phyloP scores from a whole-genome alignment of 257 asterid genomes.

The Primulina tabacum region DNA sequence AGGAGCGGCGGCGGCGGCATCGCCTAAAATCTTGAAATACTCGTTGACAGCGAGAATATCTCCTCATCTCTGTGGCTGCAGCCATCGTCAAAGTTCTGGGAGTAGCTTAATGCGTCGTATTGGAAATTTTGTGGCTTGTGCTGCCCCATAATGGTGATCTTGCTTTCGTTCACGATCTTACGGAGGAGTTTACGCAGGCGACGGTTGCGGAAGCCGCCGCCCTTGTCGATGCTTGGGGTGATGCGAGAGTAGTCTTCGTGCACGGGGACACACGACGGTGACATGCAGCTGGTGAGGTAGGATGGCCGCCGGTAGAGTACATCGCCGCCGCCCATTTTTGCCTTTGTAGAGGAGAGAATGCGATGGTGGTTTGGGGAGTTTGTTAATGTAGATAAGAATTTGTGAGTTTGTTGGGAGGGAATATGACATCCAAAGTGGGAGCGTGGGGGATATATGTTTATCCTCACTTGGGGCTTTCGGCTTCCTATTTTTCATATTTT shows the following conservation, averaged over 20 bases:
- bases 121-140: conserved; percentile 22
- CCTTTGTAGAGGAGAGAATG: not conserved
- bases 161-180: conserved; percentile 47
- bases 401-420: not conserved
- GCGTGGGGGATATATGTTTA: not conserved
- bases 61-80: conserved; percentile 13
- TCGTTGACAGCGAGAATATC: not conserved
- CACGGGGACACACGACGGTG: conserved; percentile 61
- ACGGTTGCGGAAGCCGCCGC: conserved; percentile 23
- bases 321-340: conserved; percentile 28
- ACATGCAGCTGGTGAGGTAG: conserved; percentile 55
- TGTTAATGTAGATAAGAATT: not conserved
- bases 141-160: conserved; percentile 18
- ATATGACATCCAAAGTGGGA: not conserved
- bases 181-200: conserved; percentile 42
- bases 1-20: not conserved
- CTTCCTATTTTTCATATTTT: not conserved
- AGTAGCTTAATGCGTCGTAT: conserved; percentile 44
- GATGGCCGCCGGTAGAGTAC: conserved; percentile 31
- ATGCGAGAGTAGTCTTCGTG: conserved; percentile 59
- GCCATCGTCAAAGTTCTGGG: conserved; percentile 69
- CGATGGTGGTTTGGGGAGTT: not conserved
- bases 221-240: conserved; percentile 2
- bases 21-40: not conserved
- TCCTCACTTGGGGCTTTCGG: not conserved